Conservation (phyloP, 306 rosid genomes). For the Medicago lupulina region DNA sequence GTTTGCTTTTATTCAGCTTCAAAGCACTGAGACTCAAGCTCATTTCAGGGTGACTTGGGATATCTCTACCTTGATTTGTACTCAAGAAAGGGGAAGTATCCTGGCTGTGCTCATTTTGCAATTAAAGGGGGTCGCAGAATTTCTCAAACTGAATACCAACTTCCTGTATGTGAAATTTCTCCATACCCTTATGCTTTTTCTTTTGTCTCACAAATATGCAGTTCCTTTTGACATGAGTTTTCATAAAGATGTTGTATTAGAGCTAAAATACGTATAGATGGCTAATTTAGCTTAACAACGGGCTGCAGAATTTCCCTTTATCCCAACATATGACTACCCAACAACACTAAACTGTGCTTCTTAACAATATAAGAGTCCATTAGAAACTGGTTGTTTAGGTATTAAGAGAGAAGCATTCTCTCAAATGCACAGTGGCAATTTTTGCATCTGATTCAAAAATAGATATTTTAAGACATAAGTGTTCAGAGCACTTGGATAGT, state of each 20-base stretch:
- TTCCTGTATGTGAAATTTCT: slow-evolving; percentile 53
- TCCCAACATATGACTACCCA: background rate
- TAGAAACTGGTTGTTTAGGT: background rate
- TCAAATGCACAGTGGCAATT: background rate
- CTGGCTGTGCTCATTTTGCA: slow-evolving; percentile 67
- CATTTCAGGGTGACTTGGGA: slow-evolving; percentile 60
- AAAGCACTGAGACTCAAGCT: slow-evolving; percentile 28
- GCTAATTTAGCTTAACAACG: slow-evolving; percentile 1
- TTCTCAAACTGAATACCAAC: slow-evolving; percentile 63
- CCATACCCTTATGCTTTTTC: slow-evolving; percentile 23
- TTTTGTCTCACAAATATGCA: slow-evolving; percentile 19
- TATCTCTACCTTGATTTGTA: slow-evolving; percentile 59
- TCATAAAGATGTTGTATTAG: slow-evolving; percentile 2
- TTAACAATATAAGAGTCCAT: background rate
- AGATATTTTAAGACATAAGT: background rate
- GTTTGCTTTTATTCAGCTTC: slow-evolving; percentile 17
- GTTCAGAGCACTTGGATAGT: background rate
- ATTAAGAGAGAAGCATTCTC: background rate
- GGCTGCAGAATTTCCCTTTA: background rate
- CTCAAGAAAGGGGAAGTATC: slow-evolving; percentile 60
- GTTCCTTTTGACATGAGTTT: slow-evolving; percentile 15
- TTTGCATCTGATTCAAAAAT: background rate
- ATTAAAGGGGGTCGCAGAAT: slow-evolving; percentile 60
- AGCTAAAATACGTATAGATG: background rate
- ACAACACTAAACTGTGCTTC: background rate